Evolutionary conservation across 495 filamentous ascomycete genomes (phyloP).

Genomic region (Aspergillus incahuasiensis): DNA sequence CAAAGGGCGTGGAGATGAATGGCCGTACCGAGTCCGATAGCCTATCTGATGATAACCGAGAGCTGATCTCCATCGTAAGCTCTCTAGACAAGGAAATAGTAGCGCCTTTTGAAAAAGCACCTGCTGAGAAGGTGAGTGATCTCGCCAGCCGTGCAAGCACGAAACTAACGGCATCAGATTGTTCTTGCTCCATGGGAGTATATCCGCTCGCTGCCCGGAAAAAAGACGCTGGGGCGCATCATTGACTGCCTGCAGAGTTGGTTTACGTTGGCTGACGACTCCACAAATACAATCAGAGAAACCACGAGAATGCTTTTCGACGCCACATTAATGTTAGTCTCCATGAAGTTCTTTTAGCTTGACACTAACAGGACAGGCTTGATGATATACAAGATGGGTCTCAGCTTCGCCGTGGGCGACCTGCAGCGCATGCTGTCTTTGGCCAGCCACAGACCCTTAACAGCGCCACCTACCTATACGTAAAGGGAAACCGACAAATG

Average conservation of each 20-base stretch:
- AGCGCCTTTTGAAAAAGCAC: constrained; percentile 1
- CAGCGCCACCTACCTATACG: constrained; percentile 67
- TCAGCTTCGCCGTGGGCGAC: constrained; percentile 66
- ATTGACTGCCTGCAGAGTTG: neutral
- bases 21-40: neutral
- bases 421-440: constrained; percentile 79
- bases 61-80: neutral
- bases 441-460: constrained; percentile 85
- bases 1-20: neutral
- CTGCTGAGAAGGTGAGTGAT: neutral
- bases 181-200: constrained; percentile 1
- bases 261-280: neutral
- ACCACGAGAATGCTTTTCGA: neutral
- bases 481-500: neutral
- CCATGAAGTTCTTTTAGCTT: too few relatives aligned
- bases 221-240: neutral
- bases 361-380: constrained; percentile 2
- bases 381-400: constrained; percentile 58
- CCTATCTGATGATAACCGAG: neutral
- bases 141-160: neutral
- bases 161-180: neutral
- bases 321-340: neutral
- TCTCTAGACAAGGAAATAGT: neutral
- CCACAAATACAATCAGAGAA: neutral
- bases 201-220: neutral